phyloP scores from a whole-genome alignment of 306 rosid species.

The Glycyrrhiza uralensis region DNA sequence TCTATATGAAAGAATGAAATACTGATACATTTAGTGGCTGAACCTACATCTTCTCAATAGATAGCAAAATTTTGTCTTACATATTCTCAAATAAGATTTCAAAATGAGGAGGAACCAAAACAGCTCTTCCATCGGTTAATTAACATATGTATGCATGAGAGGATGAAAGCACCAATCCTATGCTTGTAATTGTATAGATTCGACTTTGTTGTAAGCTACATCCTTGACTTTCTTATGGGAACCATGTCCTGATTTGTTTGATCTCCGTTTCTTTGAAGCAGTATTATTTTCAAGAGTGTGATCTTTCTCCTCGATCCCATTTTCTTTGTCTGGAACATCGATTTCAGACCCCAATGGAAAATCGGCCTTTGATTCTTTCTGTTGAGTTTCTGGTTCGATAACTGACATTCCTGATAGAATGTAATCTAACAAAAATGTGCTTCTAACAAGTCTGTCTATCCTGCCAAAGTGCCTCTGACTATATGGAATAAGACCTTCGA shows the following conservation, averaged over 20 bases:
- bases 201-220: slow-evolving; percentile 50
- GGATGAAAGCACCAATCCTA: slow-evolving; percentile 21
- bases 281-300: slow-evolving; percentile 27
- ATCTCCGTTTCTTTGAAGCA: slow-evolving; percentile 66
- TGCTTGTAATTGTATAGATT: slow-evolving; percentile 36
- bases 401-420: slow-evolving; percentile 83
- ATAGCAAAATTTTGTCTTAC: neutral
- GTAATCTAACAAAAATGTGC: slow-evolving; percentile 71
- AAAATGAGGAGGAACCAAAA: slow-evolving; percentile 12
- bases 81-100: neutral
- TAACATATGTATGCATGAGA: neutral
- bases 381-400: slow-evolving; percentile 64
- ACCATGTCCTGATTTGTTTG: slow-evolving; percentile 50
- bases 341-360: slow-evolving; percentile 29
- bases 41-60: slow-evolving; percentile 14
- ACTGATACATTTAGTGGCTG: slow-evolving; percentile 2
- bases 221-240: slow-evolving; percentile 58
- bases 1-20: slow-evolving; percentile 21
- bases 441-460: slow-evolving; percentile 85
- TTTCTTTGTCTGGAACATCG: slow-evolving; percentile 29
- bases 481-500: slow-evolving; percentile 79
- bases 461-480: slow-evolving; percentile 86
- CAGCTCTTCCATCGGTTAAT: slow-evolving; percentile 14
- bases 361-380: slow-evolving; percentile 18
- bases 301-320: slow-evolving; percentile 32